These are phyloP conservation scores for Lentinus tigrinus DNA, from an alignment of 768 basidiomycete species.

Conservation along the genomic window DNA sequence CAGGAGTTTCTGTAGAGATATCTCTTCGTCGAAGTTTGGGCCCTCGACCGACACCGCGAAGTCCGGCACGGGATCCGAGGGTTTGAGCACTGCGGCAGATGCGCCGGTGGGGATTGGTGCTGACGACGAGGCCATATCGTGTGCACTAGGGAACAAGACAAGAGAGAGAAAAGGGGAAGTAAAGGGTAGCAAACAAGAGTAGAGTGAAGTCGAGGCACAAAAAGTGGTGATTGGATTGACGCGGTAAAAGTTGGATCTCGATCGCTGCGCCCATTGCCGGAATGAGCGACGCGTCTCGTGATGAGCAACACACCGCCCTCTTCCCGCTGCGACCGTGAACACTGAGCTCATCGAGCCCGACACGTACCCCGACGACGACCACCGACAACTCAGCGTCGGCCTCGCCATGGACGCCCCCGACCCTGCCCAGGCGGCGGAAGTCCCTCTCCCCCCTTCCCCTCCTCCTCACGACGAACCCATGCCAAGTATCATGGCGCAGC, in stretches of 20 bases:
- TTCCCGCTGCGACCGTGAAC: constrained; percentile 11
- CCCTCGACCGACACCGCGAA: constrained; percentile 72
- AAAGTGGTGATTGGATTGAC: constrained; percentile 1
- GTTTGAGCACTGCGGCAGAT: constrained; percentile 75
- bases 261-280: constrained; percentile 6
- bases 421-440: constrained; percentile 15
- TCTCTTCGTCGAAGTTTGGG: constrained; percentile 76
- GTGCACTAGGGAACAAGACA: background rate
- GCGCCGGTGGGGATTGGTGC: constrained; percentile 50
- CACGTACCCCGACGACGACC: background rate
- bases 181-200: too few relatives aligned
- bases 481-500: constrained; percentile 12
- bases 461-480: constrained; percentile 20
- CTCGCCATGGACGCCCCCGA: constrained; percentile 9
- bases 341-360: background rate
- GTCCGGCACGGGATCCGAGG: constrained; percentile 68
- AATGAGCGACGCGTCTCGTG: constrained; percentile 20
- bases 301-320: constrained; percentile 20
- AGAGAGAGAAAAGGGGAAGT: background rate
- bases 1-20: constrained; percentile 69
- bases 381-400: constrained; percentile 3
- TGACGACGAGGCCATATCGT: background rate
- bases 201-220: too few relatives aligned
- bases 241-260: constrained; percentile 4
- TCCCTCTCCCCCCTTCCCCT: constrained; percentile 27